phyloP scores from a whole-genome alignment of 495 filamentous ascomycete genomes.

The Penicillium dipodomyicola region DNA sequence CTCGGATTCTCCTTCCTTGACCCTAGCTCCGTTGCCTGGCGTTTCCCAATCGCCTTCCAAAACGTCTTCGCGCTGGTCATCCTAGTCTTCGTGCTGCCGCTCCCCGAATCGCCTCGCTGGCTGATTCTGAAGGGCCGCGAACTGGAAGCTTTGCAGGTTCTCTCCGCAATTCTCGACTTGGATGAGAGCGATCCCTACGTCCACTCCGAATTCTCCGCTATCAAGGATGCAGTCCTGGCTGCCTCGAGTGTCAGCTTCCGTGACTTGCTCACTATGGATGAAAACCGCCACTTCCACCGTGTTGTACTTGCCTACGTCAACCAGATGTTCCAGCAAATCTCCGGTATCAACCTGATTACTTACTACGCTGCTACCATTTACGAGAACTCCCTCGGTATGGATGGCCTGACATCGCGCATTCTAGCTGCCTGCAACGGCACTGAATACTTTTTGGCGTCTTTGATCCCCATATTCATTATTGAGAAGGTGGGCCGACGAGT shows the following conservation, averaged over 20 bases:
- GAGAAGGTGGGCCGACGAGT: conserved; percentile 65
- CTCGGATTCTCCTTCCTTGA: conserved; percentile 42
- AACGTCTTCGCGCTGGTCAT: conserved; percentile 36
- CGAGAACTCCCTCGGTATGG: conserved; percentile 55
- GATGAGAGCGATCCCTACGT: conserved; percentile 42
- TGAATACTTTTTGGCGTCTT: conserved; percentile 71
- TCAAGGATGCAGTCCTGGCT: conserved; percentile 72
- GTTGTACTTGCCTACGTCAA: conserved; percentile 69
- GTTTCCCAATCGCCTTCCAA: conserved; percentile 41
- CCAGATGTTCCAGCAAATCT: conserved; percentile 75
- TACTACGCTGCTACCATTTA: conserved; percentile 71
- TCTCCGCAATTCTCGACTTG: conserved; percentile 29
- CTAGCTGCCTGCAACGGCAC: conserved; percentile 70
- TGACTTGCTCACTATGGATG: conserved; percentile 69
- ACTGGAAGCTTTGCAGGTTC: conserved; percentile 37
- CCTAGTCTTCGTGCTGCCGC: conserved; percentile 31
- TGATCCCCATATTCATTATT: conserved; percentile 67
- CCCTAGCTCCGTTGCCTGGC: conserved; percentile 35
- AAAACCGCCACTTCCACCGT: conserved; percentile 73
- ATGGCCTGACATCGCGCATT: conserved; percentile 58
- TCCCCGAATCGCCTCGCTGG: conserved; percentile 47
- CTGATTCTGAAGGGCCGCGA: conserved; percentile 39
- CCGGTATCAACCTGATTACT: conserved; percentile 72
- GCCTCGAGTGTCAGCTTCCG: conserved; percentile 60
- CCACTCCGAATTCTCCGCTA: conserved; percentile 62